Evolutionary conservation across 306 rosid species (phyloP).

Genomic region (Quercus robur): DNA sequence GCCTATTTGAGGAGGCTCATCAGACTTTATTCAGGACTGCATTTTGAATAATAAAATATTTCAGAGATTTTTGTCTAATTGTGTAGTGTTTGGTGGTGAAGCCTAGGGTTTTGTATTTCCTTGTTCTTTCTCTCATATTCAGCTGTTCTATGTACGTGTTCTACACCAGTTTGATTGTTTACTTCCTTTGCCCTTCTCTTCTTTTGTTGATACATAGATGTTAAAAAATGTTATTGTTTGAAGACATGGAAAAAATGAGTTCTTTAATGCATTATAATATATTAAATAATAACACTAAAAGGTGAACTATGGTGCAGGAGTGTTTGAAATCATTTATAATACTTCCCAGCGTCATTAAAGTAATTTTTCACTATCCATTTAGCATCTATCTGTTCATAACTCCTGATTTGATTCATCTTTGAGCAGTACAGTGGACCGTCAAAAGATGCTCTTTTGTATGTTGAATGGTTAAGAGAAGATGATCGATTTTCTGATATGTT

Average conservation of each 20-base stretch:
- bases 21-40: too few relatives aligned
- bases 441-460: slow-evolving; percentile 72
- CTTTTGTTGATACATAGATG: background rate
- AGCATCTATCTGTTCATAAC: background rate
- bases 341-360: background rate
- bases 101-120: too few relatives aligned
- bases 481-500: slow-evolving; percentile 63
- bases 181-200: background rate
- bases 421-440: slow-evolving; percentile 91
- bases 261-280: background rate
- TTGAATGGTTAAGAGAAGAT: slow-evolving; percentile 79
- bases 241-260: background rate
- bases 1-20: too few relatives aligned
- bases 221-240: background rate
- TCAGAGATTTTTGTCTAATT: too few relatives aligned
- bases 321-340: background rate
- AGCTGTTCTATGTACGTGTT: too few relatives aligned
- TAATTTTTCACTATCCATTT: background rate
- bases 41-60: too few relatives aligned
- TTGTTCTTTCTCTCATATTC: too few relatives aligned
- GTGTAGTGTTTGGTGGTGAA: too few relatives aligned
- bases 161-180: background rate
- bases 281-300: background rate
- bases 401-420: slow-evolving; percentile 27
- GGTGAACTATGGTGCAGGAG: background rate